A percentile compares a stretch with the other conserved stretches of the same genome.
These are phyloP conservation scores for Stenocarpella maydis DNA, from an alignment of 2,329 filamentous ascomycete genomes.

Conservation along the genomic window DNA sequence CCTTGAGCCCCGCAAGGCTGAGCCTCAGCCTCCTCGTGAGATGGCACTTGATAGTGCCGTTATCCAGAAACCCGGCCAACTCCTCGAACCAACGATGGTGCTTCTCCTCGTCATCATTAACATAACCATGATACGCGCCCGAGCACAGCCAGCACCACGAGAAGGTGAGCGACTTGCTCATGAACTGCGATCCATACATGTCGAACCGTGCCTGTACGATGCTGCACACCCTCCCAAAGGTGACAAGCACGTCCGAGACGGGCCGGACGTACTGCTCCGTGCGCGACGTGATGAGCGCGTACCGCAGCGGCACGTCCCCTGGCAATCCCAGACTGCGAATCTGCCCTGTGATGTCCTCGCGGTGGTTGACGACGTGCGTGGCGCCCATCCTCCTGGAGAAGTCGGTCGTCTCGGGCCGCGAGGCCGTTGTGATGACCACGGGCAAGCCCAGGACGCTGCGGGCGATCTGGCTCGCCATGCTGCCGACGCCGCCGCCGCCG, in stretches of 20 bases:
- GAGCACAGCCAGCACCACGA: constrained; percentile 52
- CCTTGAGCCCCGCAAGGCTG: constrained; percentile 48
- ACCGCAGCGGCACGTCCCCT: constrained; percentile 47
- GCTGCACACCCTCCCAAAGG: constrained; percentile 54
- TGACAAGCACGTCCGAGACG: constrained; percentile 48
- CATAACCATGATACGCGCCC: constrained; percentile 47
- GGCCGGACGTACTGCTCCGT: constrained; percentile 51
- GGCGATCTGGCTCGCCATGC: constrained; percentile 54
- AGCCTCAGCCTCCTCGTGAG: constrained; percentile 46
- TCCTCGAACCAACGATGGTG: constrained; percentile 50
- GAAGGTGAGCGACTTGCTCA: constrained; percentile 54
- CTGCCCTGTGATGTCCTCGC: constrained; percentile 49
- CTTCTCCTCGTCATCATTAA: constrained; percentile 46
- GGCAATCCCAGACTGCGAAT: constrained; percentile 46
- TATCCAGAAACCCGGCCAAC: constrained; percentile 45
- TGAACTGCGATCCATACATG: constrained; percentile 55
- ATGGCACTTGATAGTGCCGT: constrained; percentile 49
- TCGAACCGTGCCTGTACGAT: constrained; percentile 53
- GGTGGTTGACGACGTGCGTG: constrained; percentile 53
- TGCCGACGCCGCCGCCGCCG: constrained; percentile 54
- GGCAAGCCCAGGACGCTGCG: constrained; percentile 48
- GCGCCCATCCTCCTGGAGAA: constrained; percentile 52
- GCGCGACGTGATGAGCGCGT: constrained; percentile 52
- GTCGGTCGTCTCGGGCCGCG: constrained; percentile 48
- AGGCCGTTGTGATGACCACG: constrained; percentile 53